These are phyloP conservation scores for Vigna nakashimae DNA, from an alignment of 306 rosid genomes.

Conservation along the genomic window DNA sequence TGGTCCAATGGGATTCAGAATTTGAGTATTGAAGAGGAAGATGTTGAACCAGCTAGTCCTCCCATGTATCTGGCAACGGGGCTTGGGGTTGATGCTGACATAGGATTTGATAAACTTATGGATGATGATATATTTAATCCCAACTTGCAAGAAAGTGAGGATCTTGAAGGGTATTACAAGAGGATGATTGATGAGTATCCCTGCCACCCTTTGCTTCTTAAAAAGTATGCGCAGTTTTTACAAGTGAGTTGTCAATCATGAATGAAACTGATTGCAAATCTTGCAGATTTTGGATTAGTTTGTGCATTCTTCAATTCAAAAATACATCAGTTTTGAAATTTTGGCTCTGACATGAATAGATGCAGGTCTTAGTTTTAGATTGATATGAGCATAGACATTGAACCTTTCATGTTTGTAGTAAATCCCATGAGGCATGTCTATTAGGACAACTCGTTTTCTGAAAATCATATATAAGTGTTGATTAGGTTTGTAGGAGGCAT, in stretches of 20 bases:
- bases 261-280: neutral
- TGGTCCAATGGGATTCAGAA: constrained; percentile 37
- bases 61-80: constrained; percentile 75
- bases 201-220: constrained; percentile 68
- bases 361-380: constrained; percentile 16
- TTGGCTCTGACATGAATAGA: constrained; percentile 22
- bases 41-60: constrained; percentile 59
- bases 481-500: neutral
- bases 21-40: constrained; percentile 52
- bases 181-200: constrained; percentile 70
- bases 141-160: constrained; percentile 46
- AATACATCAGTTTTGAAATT: constrained; percentile 5
- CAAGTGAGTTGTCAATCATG: constrained; percentile 54
- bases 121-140: constrained; percentile 43
- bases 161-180: constrained; percentile 60
- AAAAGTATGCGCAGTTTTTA: constrained; percentile 69
- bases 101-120: constrained; percentile 37
- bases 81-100: constrained; percentile 55
- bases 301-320: constrained; percentile 1
- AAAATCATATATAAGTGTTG: neutral
- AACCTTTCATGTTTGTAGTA: neutral
- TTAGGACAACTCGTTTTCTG: neutral
- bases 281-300: constrained; percentile 21
- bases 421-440: neutral
- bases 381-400: neutral